Conservation (phyloP, 495 filamentous ascomycete species). For the Penicillium antarcticum region DNA sequence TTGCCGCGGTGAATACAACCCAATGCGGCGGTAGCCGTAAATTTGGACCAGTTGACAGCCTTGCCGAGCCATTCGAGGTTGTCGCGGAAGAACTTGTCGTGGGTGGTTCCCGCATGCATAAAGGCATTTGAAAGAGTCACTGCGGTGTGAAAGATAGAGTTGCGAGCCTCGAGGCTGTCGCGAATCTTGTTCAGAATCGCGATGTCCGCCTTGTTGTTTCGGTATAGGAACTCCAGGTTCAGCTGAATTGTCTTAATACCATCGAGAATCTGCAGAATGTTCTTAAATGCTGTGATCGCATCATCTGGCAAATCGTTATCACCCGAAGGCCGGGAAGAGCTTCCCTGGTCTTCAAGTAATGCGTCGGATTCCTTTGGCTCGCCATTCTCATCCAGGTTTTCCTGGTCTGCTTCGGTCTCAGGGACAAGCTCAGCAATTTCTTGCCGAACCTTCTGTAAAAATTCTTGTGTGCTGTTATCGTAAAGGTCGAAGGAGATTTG, state of each 20-base stretch:
- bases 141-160: constrained; percentile 97
- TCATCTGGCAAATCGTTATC: constrained; percentile 41
- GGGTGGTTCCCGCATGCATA: constrained; percentile 98
- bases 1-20: constrained; percentile 97
- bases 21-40: constrained; percentile 93
- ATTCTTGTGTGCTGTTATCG: constrained; percentile 97
- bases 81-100: constrained; percentile 95
- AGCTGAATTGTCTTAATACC: constrained; percentile 90
- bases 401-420: constrained; percentile 36
- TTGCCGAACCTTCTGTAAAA: constrained; percentile 83
- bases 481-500: constrained; percentile 98
- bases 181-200: constrained; percentile 92
- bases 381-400: constrained; percentile 41
- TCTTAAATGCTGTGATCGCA: constrained; percentile 62
- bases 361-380: constrained; percentile 54
- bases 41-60: constrained; percentile 99
- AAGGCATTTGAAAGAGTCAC: constrained; percentile 98
- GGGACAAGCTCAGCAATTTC: constrained; percentile 65
- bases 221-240: constrained; percentile 92
- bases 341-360: constrained; percentile 45
- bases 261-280: constrained; percentile 81
- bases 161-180: constrained; percentile 90
- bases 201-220: constrained; percentile 85
- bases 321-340: constrained; percentile 36
- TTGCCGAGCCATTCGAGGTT: constrained; percentile 98